Percentiles rank a stretch among this genome's conserved stretches.
phyloP scores from a whole-genome alignment of 345 rosid species.

The Punica granatum region DNA sequence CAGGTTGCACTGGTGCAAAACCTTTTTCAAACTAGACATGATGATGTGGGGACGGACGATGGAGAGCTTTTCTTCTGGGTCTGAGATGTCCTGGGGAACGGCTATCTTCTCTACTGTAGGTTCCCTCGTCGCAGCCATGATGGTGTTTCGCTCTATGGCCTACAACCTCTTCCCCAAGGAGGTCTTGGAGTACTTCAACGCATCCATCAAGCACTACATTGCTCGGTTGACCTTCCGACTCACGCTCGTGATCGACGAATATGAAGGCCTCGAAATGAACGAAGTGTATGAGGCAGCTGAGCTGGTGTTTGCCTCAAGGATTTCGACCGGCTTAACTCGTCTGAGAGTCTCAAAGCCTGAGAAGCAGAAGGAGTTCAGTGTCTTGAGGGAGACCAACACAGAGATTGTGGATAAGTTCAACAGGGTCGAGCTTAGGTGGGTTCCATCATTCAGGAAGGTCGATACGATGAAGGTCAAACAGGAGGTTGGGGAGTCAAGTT shows the following conservation, averaged over 20 bases:
- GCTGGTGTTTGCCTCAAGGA: constrained; percentile 14
- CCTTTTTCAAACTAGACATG: no score
- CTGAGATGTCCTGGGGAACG: no score
- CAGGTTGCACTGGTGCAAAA: no score
- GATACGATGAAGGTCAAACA: constrained; percentile 22
- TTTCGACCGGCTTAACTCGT: constrained; percentile 18
- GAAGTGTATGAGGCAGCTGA: constrained; percentile 24
- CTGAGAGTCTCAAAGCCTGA: constrained; percentile 36
- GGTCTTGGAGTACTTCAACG: constrained; percentile 11
- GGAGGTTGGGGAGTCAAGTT: constrained; percentile 14
- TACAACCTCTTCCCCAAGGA: constrained; percentile 16
- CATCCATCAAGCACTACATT: constrained; percentile 11
- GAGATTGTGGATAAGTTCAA: constrained; percentile 40
- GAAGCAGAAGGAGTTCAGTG: constrained; percentile 36
- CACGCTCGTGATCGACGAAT: constrained; percentile 27
- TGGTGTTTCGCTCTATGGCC: no score
- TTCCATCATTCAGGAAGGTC: constrained; percentile 27
- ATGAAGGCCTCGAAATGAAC: constrained; percentile 22
- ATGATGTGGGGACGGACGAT: no score
- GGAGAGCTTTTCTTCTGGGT: no score
- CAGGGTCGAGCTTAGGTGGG: constrained; percentile 46
- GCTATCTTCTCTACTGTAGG: no score
- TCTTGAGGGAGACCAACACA: constrained; percentile 43
- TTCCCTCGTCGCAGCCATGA: no score
- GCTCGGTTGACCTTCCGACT: constrained; percentile 21